These are phyloP conservation scores for Dioszegia aurantiaca DNA, from an alignment of 768 basidiomycete species.

Conservation along the genomic window DNA sequence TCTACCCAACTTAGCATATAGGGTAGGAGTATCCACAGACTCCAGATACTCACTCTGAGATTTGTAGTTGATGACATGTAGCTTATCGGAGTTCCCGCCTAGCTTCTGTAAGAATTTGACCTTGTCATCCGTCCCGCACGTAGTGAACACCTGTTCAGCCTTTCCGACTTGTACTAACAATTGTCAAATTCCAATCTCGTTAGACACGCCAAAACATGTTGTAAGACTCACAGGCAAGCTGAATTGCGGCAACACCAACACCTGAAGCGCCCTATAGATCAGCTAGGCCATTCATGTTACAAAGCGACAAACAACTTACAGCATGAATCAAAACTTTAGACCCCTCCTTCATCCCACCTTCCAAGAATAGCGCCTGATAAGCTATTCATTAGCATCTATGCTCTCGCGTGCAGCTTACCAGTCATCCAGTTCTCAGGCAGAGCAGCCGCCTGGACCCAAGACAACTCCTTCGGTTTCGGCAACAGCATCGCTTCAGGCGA, in stretches of 20 bases:
- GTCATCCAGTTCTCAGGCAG: slow-evolving; percentile 87
- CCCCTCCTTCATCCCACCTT: slow-evolving; percentile 66
- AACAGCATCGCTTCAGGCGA: slow-evolving; percentile 66
- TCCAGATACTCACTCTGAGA: slow-evolving; percentile 55
- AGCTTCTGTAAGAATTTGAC: slow-evolving; percentile 62
- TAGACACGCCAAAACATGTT: slow-evolving; percentile 8
- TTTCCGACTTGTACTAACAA: slow-evolving; percentile 36
- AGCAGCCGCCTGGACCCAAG: slow-evolving; percentile 80
- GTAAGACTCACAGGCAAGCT: slow-evolving; percentile 63
- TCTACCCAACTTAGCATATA: slow-evolving; percentile 53
- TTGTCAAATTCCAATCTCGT: slow-evolving; percentile 55
- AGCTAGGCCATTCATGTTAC: not conserved
- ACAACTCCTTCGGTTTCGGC: slow-evolving; percentile 68
- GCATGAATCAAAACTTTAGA: slow-evolving; percentile 84
- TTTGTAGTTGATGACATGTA: slow-evolving; percentile 76
- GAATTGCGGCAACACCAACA: slow-evolving; percentile 82
- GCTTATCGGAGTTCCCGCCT: slow-evolving; percentile 35
- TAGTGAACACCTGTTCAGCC: slow-evolving; percentile 65
- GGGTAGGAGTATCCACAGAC: too few species aligned
- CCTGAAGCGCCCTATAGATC: slow-evolving; percentile 65
- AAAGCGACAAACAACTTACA: slow-evolving; percentile 50
- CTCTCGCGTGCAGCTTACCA: too few species aligned
- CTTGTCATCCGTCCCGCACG: slow-evolving; percentile 80
- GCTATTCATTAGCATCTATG: slow-evolving; percentile 51
- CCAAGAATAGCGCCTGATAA: slow-evolving; percentile 64